Evolutionary conservation across 805 yeast species (phyloP).

Genomic region (Saturnispora kantuleensis): DNA sequence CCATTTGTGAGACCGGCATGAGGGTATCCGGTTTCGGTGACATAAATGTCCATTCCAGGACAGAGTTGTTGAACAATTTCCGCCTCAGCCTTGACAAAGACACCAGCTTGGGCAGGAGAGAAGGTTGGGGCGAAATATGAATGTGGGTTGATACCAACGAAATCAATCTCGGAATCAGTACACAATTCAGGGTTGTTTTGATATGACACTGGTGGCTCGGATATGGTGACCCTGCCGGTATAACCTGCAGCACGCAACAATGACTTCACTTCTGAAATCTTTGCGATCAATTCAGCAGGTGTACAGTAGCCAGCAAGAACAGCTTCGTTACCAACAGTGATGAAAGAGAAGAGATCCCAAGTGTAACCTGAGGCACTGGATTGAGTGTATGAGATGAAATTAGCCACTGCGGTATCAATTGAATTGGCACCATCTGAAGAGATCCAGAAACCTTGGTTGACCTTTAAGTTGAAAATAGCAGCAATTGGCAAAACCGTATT

Average conservation of each 20-base stretch:
- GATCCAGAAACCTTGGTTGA: conserved; percentile 88
- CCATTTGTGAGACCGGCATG: conserved; percentile 66
- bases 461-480: conserved; percentile 47
- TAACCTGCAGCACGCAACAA: conserved; percentile 61
- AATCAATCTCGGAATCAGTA: conserved; percentile 58
- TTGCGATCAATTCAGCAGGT: conserved; percentile 50
- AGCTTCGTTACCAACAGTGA: conserved; percentile 88
- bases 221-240: conserved; percentile 65
- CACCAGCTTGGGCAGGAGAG: conserved; percentile 60
- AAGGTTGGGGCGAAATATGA: conserved; percentile 65
- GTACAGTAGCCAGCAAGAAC: conserved; percentile 52
- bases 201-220: conserved; percentile 82
- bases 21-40: conserved; percentile 91
- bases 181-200: conserved; percentile 59
- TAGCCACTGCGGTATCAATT: conserved; percentile 48
- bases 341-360: conserved; percentile 68
- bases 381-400: conserved; percentile 37
- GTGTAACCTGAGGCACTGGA: conserved; percentile 33
- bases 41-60: conserved; percentile 40
- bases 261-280: conserved; percentile 55
- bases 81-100: conserved; percentile 57
- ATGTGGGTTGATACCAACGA: conserved; percentile 81
- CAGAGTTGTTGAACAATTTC: conserved; percentile 46
- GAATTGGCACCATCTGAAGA: conserved; percentile 54
- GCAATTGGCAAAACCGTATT: conserved; percentile 56